Base-by-base conservation (phyloP, 257 asterid species). In the Solanum paucissectum region DNA sequence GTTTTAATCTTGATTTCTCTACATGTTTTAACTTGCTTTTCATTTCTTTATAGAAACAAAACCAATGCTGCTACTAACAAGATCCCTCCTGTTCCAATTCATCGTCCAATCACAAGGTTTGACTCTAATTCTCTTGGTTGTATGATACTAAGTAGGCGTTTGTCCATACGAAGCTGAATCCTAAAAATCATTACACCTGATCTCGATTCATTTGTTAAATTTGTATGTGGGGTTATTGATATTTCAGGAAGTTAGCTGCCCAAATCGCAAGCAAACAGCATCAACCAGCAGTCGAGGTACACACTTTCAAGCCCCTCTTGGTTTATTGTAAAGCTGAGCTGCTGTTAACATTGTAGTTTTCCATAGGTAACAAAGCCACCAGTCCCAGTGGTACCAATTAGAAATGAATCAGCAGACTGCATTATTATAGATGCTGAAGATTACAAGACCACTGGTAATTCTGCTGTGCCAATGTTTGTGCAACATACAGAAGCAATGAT, bases 71-170 rank as follows among this genome's bases (percentile, higher is more conserved):
- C 87, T 64, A 79, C 87, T 64, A 81, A 75, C 87, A 94, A 91
- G 92, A 90, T 74, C 66, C 92, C 90, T 52, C 89, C 90, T 62
- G 60, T 88, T 87, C 98, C 93, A 16, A 88, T 88, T 37, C 96
- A 93, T 88, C 94, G 98, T 14, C 99, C 99, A 0, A 87, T 95
- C 76, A 95, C 99, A 74, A 95, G 99, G 99, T 95, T 89, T 40
- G 83, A 69, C 25, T 20, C 21, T 77, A 71, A 76, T 46, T 69
- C 9, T n/a, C 76, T 72, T 79, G 69, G 42, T 83, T 34, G 58
- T 5, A 23, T 58, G n/a, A 4, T 73, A 72, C 38, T 32, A 20
- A 49, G 81, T 23, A 12, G 37, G 44, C 0, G 2, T 18, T 72
- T 72, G 79, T 18, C 44, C 44, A 5, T 64, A n/a, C 7, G 32